These are phyloP conservation scores for Annulohypoxylon maeteangense DNA, from an alignment of 495 filamentous ascomycete genomes.

Conservation along the genomic window DNA sequence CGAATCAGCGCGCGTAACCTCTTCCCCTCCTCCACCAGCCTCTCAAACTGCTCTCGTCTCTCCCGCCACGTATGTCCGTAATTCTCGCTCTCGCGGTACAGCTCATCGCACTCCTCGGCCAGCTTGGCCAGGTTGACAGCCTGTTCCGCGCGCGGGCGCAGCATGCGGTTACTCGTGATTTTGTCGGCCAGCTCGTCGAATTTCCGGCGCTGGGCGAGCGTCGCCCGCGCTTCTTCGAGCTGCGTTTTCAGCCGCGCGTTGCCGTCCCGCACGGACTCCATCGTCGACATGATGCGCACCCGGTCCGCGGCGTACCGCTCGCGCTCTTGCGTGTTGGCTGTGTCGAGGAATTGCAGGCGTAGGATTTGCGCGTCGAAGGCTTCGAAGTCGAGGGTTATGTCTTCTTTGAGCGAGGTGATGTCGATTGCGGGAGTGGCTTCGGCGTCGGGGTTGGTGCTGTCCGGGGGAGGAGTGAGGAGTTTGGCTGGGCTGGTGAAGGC, in stretches of 20 bases:
- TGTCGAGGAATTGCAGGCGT: slow-evolving; percentile 86
- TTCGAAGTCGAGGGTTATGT: slow-evolving; percentile 88
- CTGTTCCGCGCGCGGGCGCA: slow-evolving; percentile 87
- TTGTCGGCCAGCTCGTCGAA: slow-evolving; percentile 89
- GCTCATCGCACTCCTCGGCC: slow-evolving; percentile 84
- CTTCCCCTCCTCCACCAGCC: slow-evolving; percentile 91
- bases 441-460: slow-evolving; percentile 55
- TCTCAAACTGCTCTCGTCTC: slow-evolving; percentile 85
- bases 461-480: slow-evolving; percentile 76
- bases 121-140: slow-evolving; percentile 79
- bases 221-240: slow-evolving; percentile 78
- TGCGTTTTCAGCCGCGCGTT: slow-evolving; percentile 75
- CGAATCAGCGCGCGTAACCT: slow-evolving; percentile 84
- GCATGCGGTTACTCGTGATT: slow-evolving; percentile 82
- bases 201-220: slow-evolving; percentile 79
- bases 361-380: slow-evolving; percentile 82
- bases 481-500: slow-evolving; percentile 67
- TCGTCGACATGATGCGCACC: slow-evolving; percentile 75
- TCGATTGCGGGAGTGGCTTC: slow-evolving; percentile 48
- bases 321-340: slow-evolving; percentile 85
- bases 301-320: slow-evolving; percentile 87
- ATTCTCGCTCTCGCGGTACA: slow-evolving; percentile 83
- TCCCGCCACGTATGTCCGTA: slow-evolving; percentile 88
- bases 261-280: slow-evolving; percentile 79
- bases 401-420: slow-evolving; percentile 74